Evolutionary conservation across 179 eudicot genomes (phyloP).

Genomic region (Vitellaria paradoxa): DNA sequence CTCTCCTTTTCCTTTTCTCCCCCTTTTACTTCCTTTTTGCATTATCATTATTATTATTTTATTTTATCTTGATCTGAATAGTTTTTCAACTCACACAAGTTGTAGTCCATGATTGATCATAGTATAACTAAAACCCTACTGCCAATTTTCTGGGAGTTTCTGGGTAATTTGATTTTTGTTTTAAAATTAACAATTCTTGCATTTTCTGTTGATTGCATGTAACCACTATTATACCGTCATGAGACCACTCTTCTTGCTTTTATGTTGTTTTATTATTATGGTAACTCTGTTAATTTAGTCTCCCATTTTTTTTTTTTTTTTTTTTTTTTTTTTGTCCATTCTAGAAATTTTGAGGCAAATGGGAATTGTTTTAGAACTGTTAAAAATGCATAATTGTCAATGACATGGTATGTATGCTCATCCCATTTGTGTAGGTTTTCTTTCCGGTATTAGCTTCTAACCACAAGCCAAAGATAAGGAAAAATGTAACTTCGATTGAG

Average conservation of each 20-base stretch:
- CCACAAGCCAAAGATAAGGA: too few relatives aligned
- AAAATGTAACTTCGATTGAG: too few relatives aligned
- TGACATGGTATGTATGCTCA: neutral
- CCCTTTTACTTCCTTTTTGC: neutral
- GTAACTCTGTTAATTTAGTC: neutral
- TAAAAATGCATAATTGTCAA: neutral
- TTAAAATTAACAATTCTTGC: neutral
- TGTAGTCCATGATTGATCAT: neutral
- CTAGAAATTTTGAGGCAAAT: neutral
- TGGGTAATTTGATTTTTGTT: neutral
- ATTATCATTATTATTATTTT: neutral
- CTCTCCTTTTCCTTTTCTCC: neutral
- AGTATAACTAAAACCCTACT: neutral
- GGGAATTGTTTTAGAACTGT: neutral
- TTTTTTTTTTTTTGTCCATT: neutral
- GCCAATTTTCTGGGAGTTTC: neutral
- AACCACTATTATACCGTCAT: neutral
- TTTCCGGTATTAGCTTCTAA: too few relatives aligned
- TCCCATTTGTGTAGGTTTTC: too few relatives aligned
- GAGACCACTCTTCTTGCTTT: neutral
- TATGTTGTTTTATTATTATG: neutral
- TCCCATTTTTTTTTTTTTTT: neutral
- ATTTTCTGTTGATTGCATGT: slow-evolving; percentile 2
- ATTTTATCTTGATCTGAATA: neutral
- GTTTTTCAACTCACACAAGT: neutral